A percentile compares a stretch with the other conserved stretches of the same genome.
Evolutionary conservation across 257 asterid species (phyloP).

Genomic region (Solanum sparsipilum): DNA sequence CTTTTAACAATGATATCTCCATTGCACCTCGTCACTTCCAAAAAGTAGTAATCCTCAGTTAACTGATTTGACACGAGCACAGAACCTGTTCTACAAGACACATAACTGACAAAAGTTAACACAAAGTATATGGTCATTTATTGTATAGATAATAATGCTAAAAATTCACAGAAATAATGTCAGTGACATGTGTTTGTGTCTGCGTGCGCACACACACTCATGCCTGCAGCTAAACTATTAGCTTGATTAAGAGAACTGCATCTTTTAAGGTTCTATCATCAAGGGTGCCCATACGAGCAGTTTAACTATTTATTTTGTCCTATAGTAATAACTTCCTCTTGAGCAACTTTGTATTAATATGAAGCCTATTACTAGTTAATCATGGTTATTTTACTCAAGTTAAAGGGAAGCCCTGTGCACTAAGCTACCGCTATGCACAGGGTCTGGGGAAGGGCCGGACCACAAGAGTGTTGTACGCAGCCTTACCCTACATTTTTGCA

Average conservation of each 20-base stretch:
- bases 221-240: not conserved
- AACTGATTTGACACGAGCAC: not conserved
- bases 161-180: not conserved
- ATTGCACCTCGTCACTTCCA: conserved; percentile 8
- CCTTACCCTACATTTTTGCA: not conserved
- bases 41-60: not conserved
- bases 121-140: not conserved
- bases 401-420: not conserved
- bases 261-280: not conserved
- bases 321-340: not conserved
- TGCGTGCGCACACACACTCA: not conserved
- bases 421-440: not conserved
- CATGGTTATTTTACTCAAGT: not conserved
- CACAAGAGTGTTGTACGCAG: not conserved
- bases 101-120: not conserved
- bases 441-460: not conserved
- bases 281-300: not conserved
- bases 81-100: not conserved
- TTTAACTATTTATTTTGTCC: not conserved
- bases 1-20: conserved; percentile 22
- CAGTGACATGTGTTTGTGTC: not conserved
- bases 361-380: not conserved
- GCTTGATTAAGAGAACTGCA: not conserved
- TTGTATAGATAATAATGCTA: not conserved
- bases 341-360: not conserved